Base-by-base conservation (phyloP, 805 yeast species). In the Candida nanaspora region DNA sequence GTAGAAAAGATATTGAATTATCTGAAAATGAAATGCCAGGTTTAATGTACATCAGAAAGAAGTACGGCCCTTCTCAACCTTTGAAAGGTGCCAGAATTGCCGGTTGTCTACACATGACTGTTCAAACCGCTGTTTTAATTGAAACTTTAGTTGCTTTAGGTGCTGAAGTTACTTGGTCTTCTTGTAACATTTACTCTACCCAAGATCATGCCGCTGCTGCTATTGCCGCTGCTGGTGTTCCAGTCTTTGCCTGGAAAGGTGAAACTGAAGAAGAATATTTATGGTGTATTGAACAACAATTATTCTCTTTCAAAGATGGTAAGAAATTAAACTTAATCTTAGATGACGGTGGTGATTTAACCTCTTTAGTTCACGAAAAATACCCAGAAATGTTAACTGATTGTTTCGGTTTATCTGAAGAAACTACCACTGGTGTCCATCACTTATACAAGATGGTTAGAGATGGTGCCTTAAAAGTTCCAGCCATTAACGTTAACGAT, bases 121-220 rank as follows among this genome's bases (percentile, higher is more conserved):
- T 93, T 63, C 98, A 91, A 76, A 93, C 98, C 61, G 98, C 98
- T 56, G 98, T 91, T 52, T 79, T 91, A 70, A 93, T 93, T 62
- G 98, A 91, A 80, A 91, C 98, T 56, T 79, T 93, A 61, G 86
- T 79, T 61, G 96, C 95, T 52, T 80, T 91, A 58, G 98, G 98
- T 76, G 98, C 98, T 50, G 98, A 91, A 78, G 98, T 91, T 49
- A 93, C 98, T 62, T 91, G 98, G 98, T 80, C 96, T 50, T 87
- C 96, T 38, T 91, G 98, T 80, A 91, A 91, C 95, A 91, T 91
- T 61, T 91, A 86, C 83, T 89, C 98, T 57, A 91, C 98, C 54
- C 98, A 91, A 77, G 98, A 91, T 74, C 98, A 91, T 69, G 98
- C 98, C 57, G 98, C 98, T 60, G 97, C 98, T 62, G 98, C 98